Evolutionary conservation across 2,329 filamentous ascomycete species (phyloP), one percentile per base, ranked within the genome.

Genomic region (Coniochaeta sp.): DNA sequence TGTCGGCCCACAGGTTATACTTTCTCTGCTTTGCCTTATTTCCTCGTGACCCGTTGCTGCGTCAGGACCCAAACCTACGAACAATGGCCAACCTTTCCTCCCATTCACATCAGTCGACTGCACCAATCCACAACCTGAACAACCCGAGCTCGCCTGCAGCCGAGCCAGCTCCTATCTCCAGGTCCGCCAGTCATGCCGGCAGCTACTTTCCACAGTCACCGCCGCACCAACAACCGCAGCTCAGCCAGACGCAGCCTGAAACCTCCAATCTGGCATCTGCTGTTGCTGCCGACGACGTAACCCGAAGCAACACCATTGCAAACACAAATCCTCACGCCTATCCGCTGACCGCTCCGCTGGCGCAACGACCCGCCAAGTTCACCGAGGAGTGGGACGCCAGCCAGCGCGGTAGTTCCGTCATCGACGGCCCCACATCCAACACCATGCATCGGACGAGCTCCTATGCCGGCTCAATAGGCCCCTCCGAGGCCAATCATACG

Each of bases 351-450:
- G 63, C 65, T 11, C 66, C 69, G 5, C 50, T 61, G 17, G 64
- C 64, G 8, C 63, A 62, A 34, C 67, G 64, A n/a, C 64, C 70
- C 62, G 79, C 84, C 63, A 83, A 79, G 66, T 89, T 89, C 68
- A 86, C 82, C 66, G 87, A 91, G 71, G 84, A 89, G 76, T 90
- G 88, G 80, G 87, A 89, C 74, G 85, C 84, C 58, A 85, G 81
- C 67, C 85, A 85, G 67, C 83, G 87, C 64, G 87, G 86, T 55
- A 84, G 83, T 67, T 89, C 87, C 40, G 79, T 89, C 61, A 69
- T 86, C 62, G 82, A 85, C 67, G 80, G 78, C 57, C 74, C 74
- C 40, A 12, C 22, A 5, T 52, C 58, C 58, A 64, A 61, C 65
- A n/a, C 38, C 64, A 79, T 88, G 74, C 81, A 87, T 71, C 85